These are phyloP conservation scores for Phaeosphaeriaceae sp. DNA, from an alignment of 2,329 filamentous ascomycete genomes.

Conservation along the genomic window DNA sequence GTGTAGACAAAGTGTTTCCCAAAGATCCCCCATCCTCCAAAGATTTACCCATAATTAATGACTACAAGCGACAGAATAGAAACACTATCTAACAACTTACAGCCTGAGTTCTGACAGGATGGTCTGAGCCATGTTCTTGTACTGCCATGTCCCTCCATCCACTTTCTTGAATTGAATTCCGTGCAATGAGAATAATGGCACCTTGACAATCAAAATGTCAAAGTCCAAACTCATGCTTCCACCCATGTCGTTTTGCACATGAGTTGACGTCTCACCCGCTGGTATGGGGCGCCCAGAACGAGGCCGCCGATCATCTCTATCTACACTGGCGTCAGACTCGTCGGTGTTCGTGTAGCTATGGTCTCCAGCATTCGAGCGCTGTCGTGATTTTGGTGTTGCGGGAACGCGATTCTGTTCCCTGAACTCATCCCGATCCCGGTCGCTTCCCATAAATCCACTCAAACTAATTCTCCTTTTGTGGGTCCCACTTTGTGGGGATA, in stretches of 20 bases:
- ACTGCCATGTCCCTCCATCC: slow-evolving; percentile 95
- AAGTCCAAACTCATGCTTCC: slow-evolving; percentile 85
- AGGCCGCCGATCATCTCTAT: slow-evolving; percentile 55
- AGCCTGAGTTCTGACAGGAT: slow-evolving; percentile 87
- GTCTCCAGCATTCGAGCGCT: slow-evolving; percentile 61
- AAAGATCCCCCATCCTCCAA: slow-evolving; percentile 6
- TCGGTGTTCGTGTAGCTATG: slow-evolving; percentile 87
- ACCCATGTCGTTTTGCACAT: slow-evolving; percentile 88
- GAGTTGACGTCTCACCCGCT: slow-evolving; percentile 87
- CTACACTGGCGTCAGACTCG: slow-evolving; percentile 74
- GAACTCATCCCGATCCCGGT: slow-evolving; percentile 69
- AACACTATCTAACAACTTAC: slow-evolving; percentile 64
- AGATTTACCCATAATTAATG: slow-evolving; percentile 12
- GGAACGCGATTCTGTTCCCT: slow-evolving; percentile 65
- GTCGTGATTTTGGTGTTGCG: slow-evolving; percentile 55
- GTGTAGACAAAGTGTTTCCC: slow-evolving; percentile 15
- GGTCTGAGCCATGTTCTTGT: slow-evolving; percentile 97
- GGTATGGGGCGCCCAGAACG: slow-evolving; percentile 49
- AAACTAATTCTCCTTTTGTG: slow-evolving; percentile 86
- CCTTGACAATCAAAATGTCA: slow-evolving; percentile 97
- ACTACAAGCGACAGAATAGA: slow-evolving; percentile 19
- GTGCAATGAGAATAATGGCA: slow-evolving; percentile 88
- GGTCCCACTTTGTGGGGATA: slow-evolving; percentile 46
- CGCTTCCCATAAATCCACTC: slow-evolving; percentile 67
- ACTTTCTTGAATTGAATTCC: slow-evolving; percentile 99